Evolutionary conservation across 495 filamentous ascomycete genomes (phyloP).

Genomic region (Daldinia concentrica): DNA sequence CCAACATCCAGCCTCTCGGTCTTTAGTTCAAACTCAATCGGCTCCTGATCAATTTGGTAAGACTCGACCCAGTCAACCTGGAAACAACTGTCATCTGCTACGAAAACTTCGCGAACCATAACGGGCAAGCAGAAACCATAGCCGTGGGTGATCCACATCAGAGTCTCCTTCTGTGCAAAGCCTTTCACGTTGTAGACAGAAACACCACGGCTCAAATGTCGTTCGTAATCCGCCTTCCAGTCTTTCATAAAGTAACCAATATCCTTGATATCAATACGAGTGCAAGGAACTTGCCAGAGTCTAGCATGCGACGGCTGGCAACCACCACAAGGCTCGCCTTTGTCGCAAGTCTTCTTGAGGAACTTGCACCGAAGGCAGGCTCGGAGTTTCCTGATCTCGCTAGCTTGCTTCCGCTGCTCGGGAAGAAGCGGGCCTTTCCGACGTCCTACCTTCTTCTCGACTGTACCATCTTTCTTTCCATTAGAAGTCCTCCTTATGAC

Average conservation of each 20-base stretch:
- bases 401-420: slow-evolving; percentile 94
- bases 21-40: slow-evolving; percentile 80
- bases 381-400: slow-evolving; percentile 90
- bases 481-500: slow-evolving; percentile 79
- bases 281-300: slow-evolving; percentile 95
- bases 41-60: slow-evolving; percentile 68
- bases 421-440: slow-evolving; percentile 86
- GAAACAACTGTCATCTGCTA: slow-evolving; percentile 91
- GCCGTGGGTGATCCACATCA: slow-evolving; percentile 86
- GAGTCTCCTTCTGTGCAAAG: slow-evolving; percentile 79
- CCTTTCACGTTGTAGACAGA: slow-evolving; percentile 94
- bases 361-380: slow-evolving; percentile 97
- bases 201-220: slow-evolving; percentile 84
- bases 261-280: slow-evolving; percentile 95
- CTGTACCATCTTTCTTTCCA: slow-evolving; percentile 74
- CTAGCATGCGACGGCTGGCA: slow-evolving; percentile 93
- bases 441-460: slow-evolving; percentile 89
- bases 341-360: slow-evolving; percentile 97
- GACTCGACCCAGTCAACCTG: slow-evolving; percentile 89
- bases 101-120: slow-evolving; percentile 88
- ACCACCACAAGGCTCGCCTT: slow-evolving; percentile 90
- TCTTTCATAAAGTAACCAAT: slow-evolving; percentile 98
- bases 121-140: slow-evolving; percentile 90
- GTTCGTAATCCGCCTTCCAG: slow-evolving; percentile 94
- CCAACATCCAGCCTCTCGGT: slow-evolving; percentile 87